Percentiles rank a stretch among this genome's conserved stretches.
Evolutionary conservation across 768 basidiomycete genomes (phyloP).

Genomic region (Mycena alexandri): DNA sequence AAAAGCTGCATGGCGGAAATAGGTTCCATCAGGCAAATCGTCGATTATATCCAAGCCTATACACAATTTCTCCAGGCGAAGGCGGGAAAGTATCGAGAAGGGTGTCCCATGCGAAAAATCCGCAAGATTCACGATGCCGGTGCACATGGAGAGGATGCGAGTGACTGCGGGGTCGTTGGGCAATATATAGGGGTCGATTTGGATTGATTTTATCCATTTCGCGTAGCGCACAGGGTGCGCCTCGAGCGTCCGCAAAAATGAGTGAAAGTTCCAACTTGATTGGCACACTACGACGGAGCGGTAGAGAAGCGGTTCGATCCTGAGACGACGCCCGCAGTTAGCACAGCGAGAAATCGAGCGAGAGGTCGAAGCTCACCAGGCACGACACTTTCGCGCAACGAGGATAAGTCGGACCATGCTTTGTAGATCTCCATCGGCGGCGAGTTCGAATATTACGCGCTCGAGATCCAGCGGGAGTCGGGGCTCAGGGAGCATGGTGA

Average conservation of each 20-base stretch:
- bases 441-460: conserved; percentile 27
- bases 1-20: conserved; percentile 20
- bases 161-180: conserved; percentile 25
- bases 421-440: conserved; percentile 4
- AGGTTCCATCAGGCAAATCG: conserved; percentile 1
- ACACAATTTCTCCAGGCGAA: conserved; percentile 29
- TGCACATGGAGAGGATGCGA: conserved; percentile 24
- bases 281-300: conserved; percentile 30
- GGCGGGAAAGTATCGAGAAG: not conserved
- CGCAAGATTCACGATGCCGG: conserved; percentile 25
- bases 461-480: conserved; percentile 34
- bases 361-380: conserved; percentile 17
- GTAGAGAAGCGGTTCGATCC: conserved; percentile 35
- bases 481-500: conserved; percentile 17
- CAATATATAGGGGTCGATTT: conserved; percentile 32
- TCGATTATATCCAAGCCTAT: conserved; percentile 27
- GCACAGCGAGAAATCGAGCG: not conserved
- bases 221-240: conserved; percentile 11
- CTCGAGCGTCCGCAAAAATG: conserved; percentile 27
- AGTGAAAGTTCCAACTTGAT: conserved; percentile 31
- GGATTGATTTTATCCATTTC: conserved; percentile 18
- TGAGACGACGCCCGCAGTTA: conserved; percentile 3
- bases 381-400: conserved; percentile 30
- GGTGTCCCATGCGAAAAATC: conserved; percentile 34
- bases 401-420: conserved; percentile 29